Conservation (phyloP, 2,329 filamentous ascomycete species). For the Aspergillus awamori region DNA sequence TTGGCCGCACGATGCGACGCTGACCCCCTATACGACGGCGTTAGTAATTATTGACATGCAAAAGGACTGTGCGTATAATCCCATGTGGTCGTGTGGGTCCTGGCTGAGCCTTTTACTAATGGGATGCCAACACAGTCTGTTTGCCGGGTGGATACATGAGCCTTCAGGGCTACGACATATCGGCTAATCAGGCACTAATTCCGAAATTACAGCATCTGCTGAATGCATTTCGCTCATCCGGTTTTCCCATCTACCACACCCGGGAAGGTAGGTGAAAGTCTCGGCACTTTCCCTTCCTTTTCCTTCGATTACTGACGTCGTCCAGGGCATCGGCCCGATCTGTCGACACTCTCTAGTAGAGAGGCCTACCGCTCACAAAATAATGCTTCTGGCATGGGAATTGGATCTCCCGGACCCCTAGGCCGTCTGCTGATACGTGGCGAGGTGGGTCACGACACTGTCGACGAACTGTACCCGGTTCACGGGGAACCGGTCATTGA, state of each 20-base stretch:
- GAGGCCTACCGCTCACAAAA: slow-evolving; percentile 58
- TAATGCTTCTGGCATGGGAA: slow-evolving; percentile 54
- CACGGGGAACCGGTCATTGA: slow-evolving; percentile 56
- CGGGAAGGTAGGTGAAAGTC: slow-evolving; percentile 42
- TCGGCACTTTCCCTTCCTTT: background rate
- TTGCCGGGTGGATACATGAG: slow-evolving; percentile 49
- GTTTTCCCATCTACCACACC: slow-evolving; percentile 50
- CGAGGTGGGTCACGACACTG: slow-evolving; percentile 60
- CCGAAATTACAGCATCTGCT: slow-evolving; percentile 46
- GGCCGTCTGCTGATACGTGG: slow-evolving; percentile 63
- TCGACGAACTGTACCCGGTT: slow-evolving; percentile 56
- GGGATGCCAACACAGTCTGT: slow-evolving; percentile 39
- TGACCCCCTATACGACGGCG: slow-evolving; percentile 50
- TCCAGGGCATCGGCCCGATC: slow-evolving; percentile 53
- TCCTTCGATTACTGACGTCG: slow-evolving; percentile 15
- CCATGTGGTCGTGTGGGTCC: background rate
- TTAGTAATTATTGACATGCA: slow-evolving; percentile 54
- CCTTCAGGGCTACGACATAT: slow-evolving; percentile 50
- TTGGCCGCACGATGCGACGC: slow-evolving; percentile 51
- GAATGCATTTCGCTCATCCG: slow-evolving; percentile 41
- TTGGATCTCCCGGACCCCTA: slow-evolving; percentile 57
- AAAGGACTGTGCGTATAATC: slow-evolving; percentile 46
- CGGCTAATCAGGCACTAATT: slow-evolving; percentile 42
- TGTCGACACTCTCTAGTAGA: slow-evolving; percentile 59
- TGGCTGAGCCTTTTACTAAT: slow-evolving; percentile 14